Evolutionary conservation across 345 rosid species (phyloP), one percentile per base, ranked within the genome.

Genomic region (Leavenworthia alabamica): DNA sequence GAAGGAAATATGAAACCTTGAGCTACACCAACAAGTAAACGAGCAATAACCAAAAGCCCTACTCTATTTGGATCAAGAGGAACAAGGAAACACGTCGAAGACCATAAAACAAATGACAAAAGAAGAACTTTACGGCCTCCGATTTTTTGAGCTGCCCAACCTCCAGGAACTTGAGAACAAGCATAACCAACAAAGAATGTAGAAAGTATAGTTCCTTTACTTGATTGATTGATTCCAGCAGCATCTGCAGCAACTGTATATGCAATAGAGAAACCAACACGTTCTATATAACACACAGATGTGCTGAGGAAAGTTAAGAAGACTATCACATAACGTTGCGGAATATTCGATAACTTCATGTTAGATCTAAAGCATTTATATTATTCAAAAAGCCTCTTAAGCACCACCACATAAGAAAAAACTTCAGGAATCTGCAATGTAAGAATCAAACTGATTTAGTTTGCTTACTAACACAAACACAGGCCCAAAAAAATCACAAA

Each of bases 1-100:
- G 97, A 92, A 2, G 97, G 97, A 64, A 93, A 93, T 62, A 93
- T 93, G 73, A 93, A 93, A 44, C 99, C 97, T 72, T 93, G 97
- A 0, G 99, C 93, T 28, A 93, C 97, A 74, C 99, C 97, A 73
- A 89, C 97, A 62, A 93, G 96, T 73, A 93, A 79, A 56, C 97
- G 91, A 11, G 96, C 92, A 54, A 80, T 26, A 64, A 85, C 94
- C 78, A 93, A 68, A 20, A 77, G 11, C 12, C 60, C 61, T 23
- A 78, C 86, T 66, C 84, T 73, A 64, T 81, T 83, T 1, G 99
- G 98, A 77, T 92, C 94, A 53, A 89, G 80, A 0, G 91, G 95
- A 52, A 91, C 68, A 62, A 89, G 71, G 69, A 88, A 86, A 71
- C 96, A 86, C 23, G 99, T 87, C 8, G 88, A 84, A 15, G 97